Conservation (phyloP, 1,284 basidiomycete species). For the Filobasidium uniguttulatum region DNA sequence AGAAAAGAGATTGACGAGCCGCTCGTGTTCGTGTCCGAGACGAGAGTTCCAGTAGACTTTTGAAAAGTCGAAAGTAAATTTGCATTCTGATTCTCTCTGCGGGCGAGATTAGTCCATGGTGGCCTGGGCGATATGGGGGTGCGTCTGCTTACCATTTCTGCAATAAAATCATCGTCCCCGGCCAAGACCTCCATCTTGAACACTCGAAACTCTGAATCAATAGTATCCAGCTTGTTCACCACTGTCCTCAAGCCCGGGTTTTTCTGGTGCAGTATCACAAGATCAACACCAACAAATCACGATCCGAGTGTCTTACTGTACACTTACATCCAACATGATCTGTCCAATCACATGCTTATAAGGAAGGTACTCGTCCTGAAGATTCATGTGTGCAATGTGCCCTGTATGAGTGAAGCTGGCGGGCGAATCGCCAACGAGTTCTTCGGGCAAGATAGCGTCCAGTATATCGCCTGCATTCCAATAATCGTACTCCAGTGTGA, state of each 20-base stretch:
- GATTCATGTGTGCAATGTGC: constrained; percentile 82
- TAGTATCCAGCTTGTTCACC: constrained; percentile 86
- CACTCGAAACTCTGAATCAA: constrained; percentile 76
- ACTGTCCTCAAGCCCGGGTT: constrained; percentile 67
- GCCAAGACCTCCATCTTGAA: constrained; percentile 97
- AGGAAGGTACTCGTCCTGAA: constrained; percentile 77
- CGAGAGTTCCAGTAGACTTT: constrained; percentile 98
- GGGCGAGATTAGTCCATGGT: not conserved
- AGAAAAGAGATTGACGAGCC: constrained; percentile 58
- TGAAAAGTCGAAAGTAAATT: constrained; percentile 87
- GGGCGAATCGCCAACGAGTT: constrained; percentile 62
- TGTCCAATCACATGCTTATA: constrained; percentile 85
- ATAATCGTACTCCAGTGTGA: constrained; percentile 65
- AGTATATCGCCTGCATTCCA: constrained; percentile 85
- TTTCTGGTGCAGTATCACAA: constrained; percentile 50
- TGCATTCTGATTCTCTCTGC: constrained; percentile 55
- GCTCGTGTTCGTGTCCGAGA: constrained; percentile 76
- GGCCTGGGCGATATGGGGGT: not conserved
- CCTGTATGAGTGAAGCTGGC: constrained; percentile 78
- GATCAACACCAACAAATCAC: not conserved
- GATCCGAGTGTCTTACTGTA: not conserved
- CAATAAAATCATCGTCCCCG: constrained; percentile 70
- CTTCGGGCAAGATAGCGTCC: constrained; percentile 59
- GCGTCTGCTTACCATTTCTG: constrained; percentile 57
- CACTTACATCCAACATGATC: constrained; percentile 71